Base-by-base conservation (phyloP, 352 stramenopile genomes). In the Globisporangium alternatum region DNA sequence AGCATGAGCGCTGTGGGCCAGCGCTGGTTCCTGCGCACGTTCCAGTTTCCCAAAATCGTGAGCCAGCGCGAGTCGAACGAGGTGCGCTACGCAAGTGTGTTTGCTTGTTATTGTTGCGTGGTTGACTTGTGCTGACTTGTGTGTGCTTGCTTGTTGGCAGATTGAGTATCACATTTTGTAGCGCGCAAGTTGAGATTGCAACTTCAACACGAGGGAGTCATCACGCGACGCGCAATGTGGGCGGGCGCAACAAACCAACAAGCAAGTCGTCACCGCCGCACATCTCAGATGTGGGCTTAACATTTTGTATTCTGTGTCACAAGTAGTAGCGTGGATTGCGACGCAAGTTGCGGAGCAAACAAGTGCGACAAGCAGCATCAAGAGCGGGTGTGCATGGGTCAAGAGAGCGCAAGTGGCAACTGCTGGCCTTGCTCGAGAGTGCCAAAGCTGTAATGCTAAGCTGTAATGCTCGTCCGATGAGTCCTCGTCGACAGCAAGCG, bases 131-230 rank as follows among this genome's bases (percentile, higher is more conserved):
- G 28, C 17, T 35, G 47, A 33, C 25, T 30, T 35, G 21, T 60
- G 17, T 35, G 1, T 47, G 10, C 35, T 37, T 45, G 8, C 35
- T 31, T 45, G 39, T 39, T 54, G 51, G 48, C 65, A 81, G 70
- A 87, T 90, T 47, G 81, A 89, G 62, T 90, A 89, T 51, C 81
- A 90, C 44, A 80, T 90, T 41, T 68, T 87, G 10, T 86, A 67
- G 58, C 31, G 33, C 45, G 43, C 43, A 52, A 31, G 45, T 17
- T 52, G 45, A 5, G 43, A 22, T 48, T 25, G n/a, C 45, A 52
- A 52, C n/a, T 52, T 52, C n/a, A 52, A 30, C 45, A 52, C 41
- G 15, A 52, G 45, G 45, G n/a, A 52, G 15, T 17, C 39, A 6
- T 47, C 17, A 7, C 41, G 41, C 41, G 17, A 6, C 9, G 35